Base-by-base conservation (phyloP, 495 filamentous ascomycete species). In the Cryomyces minteri region DNA sequence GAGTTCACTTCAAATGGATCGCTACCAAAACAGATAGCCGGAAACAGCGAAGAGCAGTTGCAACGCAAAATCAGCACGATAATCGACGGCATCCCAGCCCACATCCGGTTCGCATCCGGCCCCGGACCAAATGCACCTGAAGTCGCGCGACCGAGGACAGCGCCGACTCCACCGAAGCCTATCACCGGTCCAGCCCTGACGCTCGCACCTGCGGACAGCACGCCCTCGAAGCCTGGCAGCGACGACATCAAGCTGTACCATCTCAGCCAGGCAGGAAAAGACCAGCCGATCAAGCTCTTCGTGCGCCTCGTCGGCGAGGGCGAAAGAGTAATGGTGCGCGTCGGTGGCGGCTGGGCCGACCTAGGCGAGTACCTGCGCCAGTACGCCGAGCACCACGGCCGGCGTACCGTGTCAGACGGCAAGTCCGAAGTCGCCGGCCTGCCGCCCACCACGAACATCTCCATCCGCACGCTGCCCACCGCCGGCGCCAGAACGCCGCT, bases 291-390 rank as follows among this genome's bases (percentile, higher is more conserved):
- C 50, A 95, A 94, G 59, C 72, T 98, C 2, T 90, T 88, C 56
- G 85, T 96, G 29, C 80, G 90, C 0, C 76, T 85, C 10, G 86
- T 98, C 1, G 90, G 90, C 33, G 84, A 92, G 58, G 80, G 81
- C n/a, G 85, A 94, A 59, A 76, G 90, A 30, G 87, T 96, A 39
- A 95, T 98, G 87, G 92, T 95, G 6, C 80, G 90, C 45, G 85
- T 96, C 18, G 90, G 90, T 11, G 90, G 90, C 47, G 90, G 90
- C 33, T 98, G 90, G 90, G 83, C 86, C 10, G 90, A 98, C 57
- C 66, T 98, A 25, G 86, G 79, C 29, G 88, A 94, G 60, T 96
- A 94, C 57, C 69, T 98, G n/a, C 77, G 80, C 50, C 84, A 94
- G 57, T 98, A 93, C 54, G 86, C 84, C 18, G 71, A 75, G 40